Evolutionary conservation across 163 green algal species (phyloP).

Genomic region (Chlorella variabilis): DNA sequence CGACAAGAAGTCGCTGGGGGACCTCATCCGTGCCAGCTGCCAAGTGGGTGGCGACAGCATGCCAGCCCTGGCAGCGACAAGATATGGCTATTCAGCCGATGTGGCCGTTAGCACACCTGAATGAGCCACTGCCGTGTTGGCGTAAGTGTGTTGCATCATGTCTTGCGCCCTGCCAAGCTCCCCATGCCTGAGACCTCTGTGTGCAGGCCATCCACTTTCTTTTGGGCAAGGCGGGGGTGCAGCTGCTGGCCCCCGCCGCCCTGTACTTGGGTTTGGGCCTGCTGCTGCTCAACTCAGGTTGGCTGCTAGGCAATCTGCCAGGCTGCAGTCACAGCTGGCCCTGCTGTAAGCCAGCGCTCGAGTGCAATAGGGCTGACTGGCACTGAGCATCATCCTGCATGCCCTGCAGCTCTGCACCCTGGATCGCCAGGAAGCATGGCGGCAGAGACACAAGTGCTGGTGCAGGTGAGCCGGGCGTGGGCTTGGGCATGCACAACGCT

Average conservation of each 20-base stretch:
- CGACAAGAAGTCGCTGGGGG: slow-evolving; percentile 3
- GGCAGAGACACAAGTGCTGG: background rate
- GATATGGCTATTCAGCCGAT: too few relatives aligned
- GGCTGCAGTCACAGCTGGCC: too few relatives aligned
- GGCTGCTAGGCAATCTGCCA: background rate
- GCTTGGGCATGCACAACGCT: background rate
- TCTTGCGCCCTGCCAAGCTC: background rate
- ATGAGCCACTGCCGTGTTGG: background rate
- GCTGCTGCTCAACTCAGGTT: slow-evolving; percentile 25
- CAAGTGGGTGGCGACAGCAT: background rate
- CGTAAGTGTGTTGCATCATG: background rate
- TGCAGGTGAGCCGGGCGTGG: background rate
- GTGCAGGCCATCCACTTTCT: slow-evolving; percentile 15
- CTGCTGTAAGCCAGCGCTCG: too few relatives aligned
- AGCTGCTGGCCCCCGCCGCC: slow-evolving; percentile 36
- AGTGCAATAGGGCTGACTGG: too few relatives aligned
- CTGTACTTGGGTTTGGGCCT: slow-evolving; percentile 39
- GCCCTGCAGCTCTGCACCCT: background rate
- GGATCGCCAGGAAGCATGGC: background rate
- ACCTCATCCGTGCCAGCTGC: slow-evolving; percentile 34
- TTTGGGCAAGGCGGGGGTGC: slow-evolving; percentile 38
- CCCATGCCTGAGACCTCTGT: background rate
- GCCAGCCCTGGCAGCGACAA: too few relatives aligned
- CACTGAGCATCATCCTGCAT: background rate
- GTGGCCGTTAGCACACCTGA: too few relatives aligned